Evolutionary conservation across 495 filamentous ascomycete genomes (phyloP).

Genomic region (Geoglossum glabrum): DNA sequence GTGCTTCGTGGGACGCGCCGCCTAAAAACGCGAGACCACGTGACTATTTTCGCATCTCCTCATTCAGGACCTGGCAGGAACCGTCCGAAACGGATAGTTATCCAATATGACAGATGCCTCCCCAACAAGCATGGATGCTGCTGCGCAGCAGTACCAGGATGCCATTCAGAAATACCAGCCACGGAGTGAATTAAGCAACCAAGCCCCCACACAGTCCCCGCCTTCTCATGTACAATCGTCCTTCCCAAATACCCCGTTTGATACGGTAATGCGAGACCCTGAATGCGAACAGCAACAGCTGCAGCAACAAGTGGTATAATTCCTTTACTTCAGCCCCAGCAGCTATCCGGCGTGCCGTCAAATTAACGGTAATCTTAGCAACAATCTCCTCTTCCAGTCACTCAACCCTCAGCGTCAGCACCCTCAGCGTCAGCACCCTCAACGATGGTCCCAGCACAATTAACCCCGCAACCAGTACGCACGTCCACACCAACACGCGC

Average conservation of each 20-base stretch:
- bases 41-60: neutral
- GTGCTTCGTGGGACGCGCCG: neutral
- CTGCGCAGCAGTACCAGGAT: constrained; percentile 5
- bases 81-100: neutral
- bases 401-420: constrained; percentile 18
- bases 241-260: neutral
- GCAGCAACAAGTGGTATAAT: neutral
- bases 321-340: neutral
- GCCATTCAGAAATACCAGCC: constrained; percentile 5
- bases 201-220: neutral
- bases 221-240: neutral
- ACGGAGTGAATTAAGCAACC: neutral
- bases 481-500: constrained; percentile 22
- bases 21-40: neutral
- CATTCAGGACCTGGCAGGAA: neutral
- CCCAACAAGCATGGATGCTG: constrained; percentile 5
- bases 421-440: too few relatives aligned
- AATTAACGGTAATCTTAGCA: neutral
- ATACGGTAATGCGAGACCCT: neutral
- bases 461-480: constrained; percentile 22
- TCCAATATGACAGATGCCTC: constrained; percentile 4
- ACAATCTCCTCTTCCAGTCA: neutral
- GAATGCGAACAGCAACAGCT: neutral
- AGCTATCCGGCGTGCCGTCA: neutral
- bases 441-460: neutral